Base-by-base conservation (phyloP, 345 rosid genomes). In the Arabis hirsuta region DNA sequence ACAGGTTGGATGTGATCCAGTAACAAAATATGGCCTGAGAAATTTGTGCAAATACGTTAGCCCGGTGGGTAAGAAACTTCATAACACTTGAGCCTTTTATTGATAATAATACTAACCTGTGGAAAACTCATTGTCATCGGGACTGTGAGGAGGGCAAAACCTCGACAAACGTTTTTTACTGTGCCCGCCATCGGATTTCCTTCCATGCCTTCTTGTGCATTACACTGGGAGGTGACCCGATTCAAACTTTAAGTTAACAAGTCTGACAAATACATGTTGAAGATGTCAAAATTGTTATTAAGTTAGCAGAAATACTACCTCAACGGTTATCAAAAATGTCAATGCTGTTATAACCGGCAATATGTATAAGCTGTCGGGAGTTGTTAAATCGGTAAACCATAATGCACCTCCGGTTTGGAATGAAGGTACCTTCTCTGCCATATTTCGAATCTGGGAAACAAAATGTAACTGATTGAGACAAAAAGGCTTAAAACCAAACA, bases 21-120 rank as follows among this genome's bases (percentile, higher is more conserved):
- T 91, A 94, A 74, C 96, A 89, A 76, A 91, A 89, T 68, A 91
- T 79, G 55, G 98, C 97, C 97, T 94, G 97, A 81, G 70, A 47
- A 8, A 29, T 46, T 34, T 38, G 57, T 5, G n/a, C 20, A 73
- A 4, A 24, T 56, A 38, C 12, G 32, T 73, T 27, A 65, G 0
- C 38, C 8, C 38, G 38, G 38, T 34, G 38, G 8, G 38, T 34
- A 34, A 34, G 38, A 34, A 34, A 34, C 38, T 34, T 34, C 38
- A 34, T 6, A 6, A 34, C 9, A 34, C 38, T 6, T 34, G 8
- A 34, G 9, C 38, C 38, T 6, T 34, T 34, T 34, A 34, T 34
- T 7, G 8, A 32, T 66, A 8, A 7, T 22, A 3, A 50, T 56
- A 43, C 27, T 13, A 39, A 87, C 97, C 94, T 89, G 83, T 2